Base-by-base conservation (phyloP, 768 basidiomycete species). In the Boletus sp. region DNA sequence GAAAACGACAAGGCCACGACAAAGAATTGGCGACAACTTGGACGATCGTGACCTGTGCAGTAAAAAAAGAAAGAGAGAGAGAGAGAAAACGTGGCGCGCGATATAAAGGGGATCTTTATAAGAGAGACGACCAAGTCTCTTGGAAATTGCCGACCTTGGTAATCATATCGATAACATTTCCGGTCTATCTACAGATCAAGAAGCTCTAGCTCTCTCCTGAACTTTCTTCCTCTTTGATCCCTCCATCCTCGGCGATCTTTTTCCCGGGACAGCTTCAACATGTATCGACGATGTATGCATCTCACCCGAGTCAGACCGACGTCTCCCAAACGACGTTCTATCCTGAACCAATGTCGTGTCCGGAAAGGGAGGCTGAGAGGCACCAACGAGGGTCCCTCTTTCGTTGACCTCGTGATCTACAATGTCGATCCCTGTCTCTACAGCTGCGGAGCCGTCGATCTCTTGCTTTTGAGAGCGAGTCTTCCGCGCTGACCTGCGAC, bases 401-500 rank as follows among this genome's bases (percentile, higher is more conserved):
- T 47, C 37, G n/a, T 35, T 23, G 7, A 8, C 7, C 17, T 50
- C 35, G 7, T 44, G 44, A 11, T 44, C 48, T 37, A 51, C 53
- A 30, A 41, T 43, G 19, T 40, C 48, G 35, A 57, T 41, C 32
- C 48, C 48, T 25, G 30, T 55, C 29, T 51, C 44, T 25, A 58
- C 23, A 33, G 35, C 55, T 37, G 33, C 38, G 27, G 44, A 39
- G 74, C 73, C 59, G 71, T 80, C 21, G n/a, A 43, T 50, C 40
- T 21, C 30, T 21, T 41, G 38, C 65, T 68, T 56, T 71, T 68
- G 19, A 74, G 73, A 32, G 29, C 48, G 55, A 13, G 50, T 46
- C 53, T 58, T 70, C 34, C 60, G 60, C 34, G 32, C 52, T 0
- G 70, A 70, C 45, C 80, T 81, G 32, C 78, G 69, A 7, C 79